Evolutionary conservation across 192 early-diverging fungal genomes (phyloP).

Genomic region (Backusella mclennaniae): DNA sequence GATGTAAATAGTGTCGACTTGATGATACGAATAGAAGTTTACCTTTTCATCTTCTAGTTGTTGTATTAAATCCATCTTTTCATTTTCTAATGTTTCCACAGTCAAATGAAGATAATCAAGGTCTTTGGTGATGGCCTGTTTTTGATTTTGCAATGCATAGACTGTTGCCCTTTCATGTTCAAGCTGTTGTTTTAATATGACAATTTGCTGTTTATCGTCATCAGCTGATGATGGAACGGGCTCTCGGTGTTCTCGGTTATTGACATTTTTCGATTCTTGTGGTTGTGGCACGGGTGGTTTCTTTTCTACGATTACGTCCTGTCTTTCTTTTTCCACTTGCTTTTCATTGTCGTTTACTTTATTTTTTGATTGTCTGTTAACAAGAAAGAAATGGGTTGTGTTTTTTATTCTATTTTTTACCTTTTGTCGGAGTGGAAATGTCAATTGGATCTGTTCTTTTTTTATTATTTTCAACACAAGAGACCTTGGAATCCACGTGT

Average conservation of each 20-base stretch:
- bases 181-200: neutral
- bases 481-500: neutral
- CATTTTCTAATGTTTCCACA: constrained; percentile 28
- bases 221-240: constrained; percentile 5
- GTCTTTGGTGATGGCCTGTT: constrained; percentile 33
- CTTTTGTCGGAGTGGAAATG: constrained; percentile 3
- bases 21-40: neutral
- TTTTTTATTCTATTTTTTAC: neutral
- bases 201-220: neutral
- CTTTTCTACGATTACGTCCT: neutral
- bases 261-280: neutral
- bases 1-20: neutral
- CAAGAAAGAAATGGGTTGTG: neutral
- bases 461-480: neutral
- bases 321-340: neutral
- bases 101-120: constrained; percentile 33
- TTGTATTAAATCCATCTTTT: constrained; percentile 22
- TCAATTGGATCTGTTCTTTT: neutral
- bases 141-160: constrained; percentile 29
- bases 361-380: neutral
- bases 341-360: neutral
- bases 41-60: constrained; percentile 32
- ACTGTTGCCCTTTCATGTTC: constrained; percentile 14
- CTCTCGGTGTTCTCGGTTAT: neutral
- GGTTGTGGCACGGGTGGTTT: neutral